Conservation (phyloP, 495 filamentous ascomycete species). For the Lepidopterella palustris region DNA sequence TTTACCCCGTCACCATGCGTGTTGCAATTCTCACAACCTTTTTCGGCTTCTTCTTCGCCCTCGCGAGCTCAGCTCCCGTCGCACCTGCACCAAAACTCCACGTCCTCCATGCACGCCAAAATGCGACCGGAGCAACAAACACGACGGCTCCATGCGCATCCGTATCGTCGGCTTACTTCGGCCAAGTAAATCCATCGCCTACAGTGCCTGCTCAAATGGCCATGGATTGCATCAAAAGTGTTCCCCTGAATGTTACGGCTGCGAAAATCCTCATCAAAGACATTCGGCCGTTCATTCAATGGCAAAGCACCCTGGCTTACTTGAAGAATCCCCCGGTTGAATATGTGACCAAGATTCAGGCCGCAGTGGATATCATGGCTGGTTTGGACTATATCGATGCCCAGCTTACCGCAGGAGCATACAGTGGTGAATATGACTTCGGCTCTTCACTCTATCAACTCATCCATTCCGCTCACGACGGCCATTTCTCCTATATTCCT, state of each 20-base stretch:
- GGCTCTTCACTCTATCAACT: slow-evolving; percentile 29
- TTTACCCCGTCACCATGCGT: not conserved
- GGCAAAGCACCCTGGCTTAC: slow-evolving; percentile 32
- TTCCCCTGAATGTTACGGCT: slow-evolving; percentile 24
- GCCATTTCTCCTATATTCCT: slow-evolving; percentile 32
- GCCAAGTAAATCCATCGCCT: not conserved
- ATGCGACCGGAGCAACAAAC: slow-evolving; percentile 6
- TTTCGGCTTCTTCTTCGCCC: slow-evolving; percentile 1
- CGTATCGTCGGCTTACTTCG: not conserved
- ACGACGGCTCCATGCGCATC: not conserved
- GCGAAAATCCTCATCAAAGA: slow-evolving; percentile 22
- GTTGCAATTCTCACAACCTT: not conserved
- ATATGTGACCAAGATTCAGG: slow-evolving; percentile 33
- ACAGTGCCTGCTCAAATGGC: slow-evolving; percentile 24
- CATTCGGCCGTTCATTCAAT: slow-evolving; percentile 29
- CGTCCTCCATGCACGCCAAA: not conserved
- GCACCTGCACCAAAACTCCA: not conserved
- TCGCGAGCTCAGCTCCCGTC: slow-evolving; percentile 9
- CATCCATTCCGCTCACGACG: slow-evolving; percentile 33
- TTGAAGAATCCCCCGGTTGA: slow-evolving; percentile 34
- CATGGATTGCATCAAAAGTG: slow-evolving; percentile 25
- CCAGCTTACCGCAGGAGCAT: slow-evolving; percentile 21
- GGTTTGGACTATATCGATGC: slow-evolving; percentile 25
- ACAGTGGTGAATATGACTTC: slow-evolving; percentile 31
- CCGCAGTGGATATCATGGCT: slow-evolving; percentile 27